A percentile compares a stretch with the other conserved stretches of the same genome.
phyloP scores from a whole-genome alignment of 768 basidiomycete species.

The Filobasidium wieringae region DNA sequence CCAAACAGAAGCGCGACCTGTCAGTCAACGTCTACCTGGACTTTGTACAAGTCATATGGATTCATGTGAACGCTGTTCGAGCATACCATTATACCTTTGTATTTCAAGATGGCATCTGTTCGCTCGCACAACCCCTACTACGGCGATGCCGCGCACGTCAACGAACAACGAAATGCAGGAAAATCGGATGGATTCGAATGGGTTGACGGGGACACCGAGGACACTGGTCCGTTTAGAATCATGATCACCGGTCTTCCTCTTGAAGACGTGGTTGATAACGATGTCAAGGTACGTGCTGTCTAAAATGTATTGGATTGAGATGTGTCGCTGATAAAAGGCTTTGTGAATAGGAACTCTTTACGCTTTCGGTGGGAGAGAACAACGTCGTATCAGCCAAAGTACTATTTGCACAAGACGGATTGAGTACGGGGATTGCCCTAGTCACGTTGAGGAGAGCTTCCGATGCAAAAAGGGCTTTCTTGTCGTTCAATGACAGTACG shows the following conservation, averaged over 20 bases:
- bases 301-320: too few relatives aligned
- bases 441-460: neutral
- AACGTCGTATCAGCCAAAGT: neutral
- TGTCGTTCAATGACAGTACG: neutral
- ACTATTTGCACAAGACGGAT: neutral
- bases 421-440: neutral
- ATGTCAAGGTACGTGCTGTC: slow-evolving; percentile 9
- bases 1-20: too few relatives aligned
- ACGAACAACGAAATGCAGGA: neutral
- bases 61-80: too few relatives aligned
- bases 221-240: slow-evolving; percentile 1
- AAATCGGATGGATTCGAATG: slow-evolving; percentile 8
- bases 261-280: slow-evolving; percentile 10
- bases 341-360: neutral
- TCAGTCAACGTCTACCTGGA: too few relatives aligned
- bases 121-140: slow-evolving; percentile 9
- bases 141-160: neutral
- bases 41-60: too few relatives aligned
- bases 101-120: neutral
- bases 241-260: slow-evolving; percentile 10
- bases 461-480: neutral
- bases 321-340: too few relatives aligned
- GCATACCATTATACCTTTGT: too few relatives aligned
- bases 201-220: slow-evolving; percentile 3
- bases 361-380: neutral